Conservation (phyloP, 2,329 filamentous ascomycete genomes). For the Phaeophleospora eucalypticola region DNA sequence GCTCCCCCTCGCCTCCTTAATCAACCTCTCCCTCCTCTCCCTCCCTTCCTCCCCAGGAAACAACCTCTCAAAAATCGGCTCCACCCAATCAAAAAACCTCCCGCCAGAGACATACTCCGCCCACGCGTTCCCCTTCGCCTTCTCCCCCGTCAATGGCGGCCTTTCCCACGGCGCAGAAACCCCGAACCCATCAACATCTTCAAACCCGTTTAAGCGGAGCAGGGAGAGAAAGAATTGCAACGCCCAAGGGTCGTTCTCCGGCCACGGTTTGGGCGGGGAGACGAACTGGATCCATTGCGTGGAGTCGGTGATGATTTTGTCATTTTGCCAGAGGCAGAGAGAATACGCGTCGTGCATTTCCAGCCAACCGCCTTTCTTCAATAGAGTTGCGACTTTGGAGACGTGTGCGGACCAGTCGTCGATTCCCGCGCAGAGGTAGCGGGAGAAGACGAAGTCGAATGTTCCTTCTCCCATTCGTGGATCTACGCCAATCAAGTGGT, state of each 20-base stretch:
- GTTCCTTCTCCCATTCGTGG: conserved; percentile 3
- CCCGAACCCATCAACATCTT: neutral
- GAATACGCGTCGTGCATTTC: conserved; percentile 9
- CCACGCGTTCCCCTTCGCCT: neutral
- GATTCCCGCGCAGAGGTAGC: conserved; percentile 7
- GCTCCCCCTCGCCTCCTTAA: neutral
- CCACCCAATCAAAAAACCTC: neutral
- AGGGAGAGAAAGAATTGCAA: neutral
- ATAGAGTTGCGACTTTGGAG: conserved; percentile 1
- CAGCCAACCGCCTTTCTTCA: conserved; percentile 7
- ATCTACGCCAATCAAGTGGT: conserved; percentile 6
- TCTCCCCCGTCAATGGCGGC: neutral
- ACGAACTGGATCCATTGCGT: neutral
- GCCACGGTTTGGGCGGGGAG: neutral
- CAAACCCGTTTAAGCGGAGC: neutral
- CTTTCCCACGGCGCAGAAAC: neutral
- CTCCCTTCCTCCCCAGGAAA: neutral
- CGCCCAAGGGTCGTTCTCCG: neutral
- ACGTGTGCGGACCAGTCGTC: conserved; percentile 9
- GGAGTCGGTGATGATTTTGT: neutral
- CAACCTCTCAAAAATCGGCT: neutral
- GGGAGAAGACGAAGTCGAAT: conserved; percentile 11
- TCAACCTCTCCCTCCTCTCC: neutral
- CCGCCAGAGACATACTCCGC: neutral
- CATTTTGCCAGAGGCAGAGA: neutral